Base-by-base conservation (phyloP, 352 stramenopile species). In the Phytophthora megakarya region DNA sequence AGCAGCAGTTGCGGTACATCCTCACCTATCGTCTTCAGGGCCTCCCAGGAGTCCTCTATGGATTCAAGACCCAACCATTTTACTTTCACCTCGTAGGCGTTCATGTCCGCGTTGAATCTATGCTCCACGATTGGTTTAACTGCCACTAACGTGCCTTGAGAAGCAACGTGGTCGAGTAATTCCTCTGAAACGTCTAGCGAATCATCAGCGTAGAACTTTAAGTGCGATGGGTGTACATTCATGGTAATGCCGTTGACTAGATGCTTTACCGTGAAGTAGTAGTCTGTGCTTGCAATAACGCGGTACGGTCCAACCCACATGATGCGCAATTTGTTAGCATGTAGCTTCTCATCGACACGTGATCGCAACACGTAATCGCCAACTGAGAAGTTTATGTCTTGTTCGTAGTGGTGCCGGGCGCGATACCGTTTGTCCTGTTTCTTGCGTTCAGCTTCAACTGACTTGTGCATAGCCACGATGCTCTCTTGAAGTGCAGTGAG, bases 251-350 rank as follows among this genome's bases (percentile, higher is more conserved):
- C n/a, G n/a, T n/a, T n/a, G n/a, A n/a, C n/a, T n/a, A n/a, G n/a
- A n/a, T 61, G 40, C 25, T 43, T 8, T 15, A 80, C 28, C 3
- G 45, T 46, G 40, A 63, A 73, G 16, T 45, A 65, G 35, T 68
- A 61, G 15, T 69, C 54, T 15, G 47, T 19, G 0, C 40, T 47
- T 60, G 48, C 19, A 9, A 59, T 39, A 6, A 77, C 64, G 2
- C 19, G 21, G 43, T 70, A 77, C 21, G 67, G 59, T 1, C 68
- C 67, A 13, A 75, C 33, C 68, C 59, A 80, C n/a, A 49, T 72
- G 1, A 76, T 46, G 16, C 61, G 13, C 12, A 75, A 33, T 49
- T 75, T 80, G 43, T 66, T 35, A 1, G 44, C 23, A 13, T 67
- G 43, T n/a, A n/a, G n/a, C n/a, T n/a, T n/a, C n/a, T n/a, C n/a